These are phyloP conservation scores for Candida sanyaensis DNA, from an alignment of 1,139 yeast genomes.

Conservation along the genomic window DNA sequence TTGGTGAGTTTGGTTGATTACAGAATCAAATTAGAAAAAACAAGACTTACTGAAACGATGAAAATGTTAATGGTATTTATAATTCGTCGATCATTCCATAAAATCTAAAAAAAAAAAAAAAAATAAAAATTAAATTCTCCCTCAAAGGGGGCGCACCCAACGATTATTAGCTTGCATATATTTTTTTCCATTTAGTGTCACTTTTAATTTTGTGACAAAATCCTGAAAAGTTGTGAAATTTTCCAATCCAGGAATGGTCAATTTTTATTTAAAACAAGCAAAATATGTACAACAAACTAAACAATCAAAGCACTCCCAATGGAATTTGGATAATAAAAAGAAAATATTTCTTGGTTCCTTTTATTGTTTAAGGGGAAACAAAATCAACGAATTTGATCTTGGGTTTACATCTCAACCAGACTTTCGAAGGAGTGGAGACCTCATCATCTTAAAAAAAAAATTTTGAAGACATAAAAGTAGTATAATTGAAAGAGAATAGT, in stretches of 20 bases:
- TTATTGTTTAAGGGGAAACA: neutral
- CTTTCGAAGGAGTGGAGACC: too few species aligned
- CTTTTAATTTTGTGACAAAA: too few species aligned
- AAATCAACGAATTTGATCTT: neutral
- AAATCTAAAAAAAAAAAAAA: neutral
- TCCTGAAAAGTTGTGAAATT: neutral
- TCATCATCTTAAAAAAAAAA: too few species aligned
- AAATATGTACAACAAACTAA: neutral
- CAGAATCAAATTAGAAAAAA: neutral
- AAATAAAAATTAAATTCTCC: neutral
- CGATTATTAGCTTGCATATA: neutral
- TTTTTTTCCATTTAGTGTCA: too few species aligned
- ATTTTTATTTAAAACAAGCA: neutral
- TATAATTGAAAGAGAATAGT: too few species aligned
- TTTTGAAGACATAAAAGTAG: too few species aligned
- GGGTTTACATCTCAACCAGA: neutral
- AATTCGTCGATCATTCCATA: neutral
- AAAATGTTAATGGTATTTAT: conserved; percentile 2
- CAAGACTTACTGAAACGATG: neutral
- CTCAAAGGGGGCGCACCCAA: neutral
- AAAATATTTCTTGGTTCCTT: neutral
- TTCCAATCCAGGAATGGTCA: neutral
- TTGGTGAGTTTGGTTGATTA: neutral
- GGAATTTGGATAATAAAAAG: neutral
- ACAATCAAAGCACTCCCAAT: neutral